These are phyloP conservation scores for Patellifolia procumbens DNA, from an alignment of 179 eudicot genomes.

Conservation along the genomic window DNA sequence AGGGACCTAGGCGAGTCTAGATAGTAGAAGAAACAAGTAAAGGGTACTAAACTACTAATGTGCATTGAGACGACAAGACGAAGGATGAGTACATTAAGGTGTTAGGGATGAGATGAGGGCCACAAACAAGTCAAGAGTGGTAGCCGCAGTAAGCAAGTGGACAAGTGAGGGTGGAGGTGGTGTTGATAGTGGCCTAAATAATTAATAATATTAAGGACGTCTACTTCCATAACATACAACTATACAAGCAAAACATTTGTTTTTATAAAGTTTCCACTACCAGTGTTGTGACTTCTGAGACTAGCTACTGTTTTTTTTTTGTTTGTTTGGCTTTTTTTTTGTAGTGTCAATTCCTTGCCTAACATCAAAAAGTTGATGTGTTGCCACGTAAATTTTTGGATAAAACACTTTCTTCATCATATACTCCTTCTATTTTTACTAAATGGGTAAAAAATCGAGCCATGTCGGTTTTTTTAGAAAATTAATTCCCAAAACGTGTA, in stretches of 20 bases:
- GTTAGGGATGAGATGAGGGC: constrained; percentile 17
- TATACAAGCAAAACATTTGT: constrained; percentile 38
- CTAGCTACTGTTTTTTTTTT: constrained; percentile 22
- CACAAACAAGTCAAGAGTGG: constrained; percentile 26
- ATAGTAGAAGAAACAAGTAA: background rate
- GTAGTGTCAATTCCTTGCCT: constrained; percentile 31
- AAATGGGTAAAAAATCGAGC: too few relatives aligned
- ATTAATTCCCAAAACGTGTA: too few relatives aligned
- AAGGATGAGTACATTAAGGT: too few relatives aligned
- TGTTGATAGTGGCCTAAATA: constrained; percentile 48
- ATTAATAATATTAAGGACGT: constrained; percentile 36
- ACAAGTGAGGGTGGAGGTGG: constrained; percentile 53
- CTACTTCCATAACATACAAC: constrained; percentile 33
- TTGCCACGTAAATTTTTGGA: constrained; percentile 26
- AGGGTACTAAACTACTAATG: too few relatives aligned
- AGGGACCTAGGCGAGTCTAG: background rate
- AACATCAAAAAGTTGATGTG: constrained; percentile 24
- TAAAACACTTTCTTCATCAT: background rate
- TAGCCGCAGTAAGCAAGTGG: constrained; percentile 34
- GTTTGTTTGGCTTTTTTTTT: too few relatives aligned
- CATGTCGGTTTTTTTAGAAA: too few relatives aligned
- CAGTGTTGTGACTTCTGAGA: constrained; percentile 16
- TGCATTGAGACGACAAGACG: too few relatives aligned
- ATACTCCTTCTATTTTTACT: background rate
- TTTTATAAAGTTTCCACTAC: constrained; percentile 29